phyloP scores from a whole-genome alignment of 805 yeast genomes.

The Metschnikowia vanudenii region DNA sequence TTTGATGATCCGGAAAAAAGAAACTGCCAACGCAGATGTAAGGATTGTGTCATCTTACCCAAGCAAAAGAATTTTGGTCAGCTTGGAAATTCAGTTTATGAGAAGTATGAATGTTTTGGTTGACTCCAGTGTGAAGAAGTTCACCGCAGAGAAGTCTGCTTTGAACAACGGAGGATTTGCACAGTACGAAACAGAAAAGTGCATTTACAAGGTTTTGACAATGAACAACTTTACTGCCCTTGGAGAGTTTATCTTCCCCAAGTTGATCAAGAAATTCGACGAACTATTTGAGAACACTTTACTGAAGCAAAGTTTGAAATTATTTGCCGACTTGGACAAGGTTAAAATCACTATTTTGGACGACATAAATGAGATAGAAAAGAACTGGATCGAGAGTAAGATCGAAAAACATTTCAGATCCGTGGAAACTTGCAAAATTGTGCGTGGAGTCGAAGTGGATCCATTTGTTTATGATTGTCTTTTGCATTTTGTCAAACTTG shows the following conservation, averaged over 20 bases:
- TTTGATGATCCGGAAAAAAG: constrained; percentile 25
- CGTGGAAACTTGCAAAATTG: constrained; percentile 30
- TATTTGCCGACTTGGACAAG: constrained; percentile 43
- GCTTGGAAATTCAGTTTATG: constrained; percentile 46
- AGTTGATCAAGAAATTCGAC: constrained; percentile 34
- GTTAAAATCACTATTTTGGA: constrained; percentile 40
- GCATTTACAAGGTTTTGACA: constrained; percentile 38
- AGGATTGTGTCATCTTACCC: constrained; percentile 39
- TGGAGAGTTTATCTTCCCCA: constrained; percentile 32
- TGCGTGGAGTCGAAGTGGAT: constrained; percentile 33
- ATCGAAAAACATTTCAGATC: constrained; percentile 27
- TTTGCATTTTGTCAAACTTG: constrained; percentile 41
- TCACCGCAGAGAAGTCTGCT: constrained; percentile 21
- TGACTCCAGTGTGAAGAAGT: constrained; percentile 42
- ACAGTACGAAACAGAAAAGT: constrained; percentile 23
- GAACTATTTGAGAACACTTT: constrained; percentile 35
- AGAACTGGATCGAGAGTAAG: constrained; percentile 30
- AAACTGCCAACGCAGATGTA: constrained; percentile 20
- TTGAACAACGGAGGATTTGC: constrained; percentile 13
- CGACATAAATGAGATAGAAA: constrained; percentile 39
- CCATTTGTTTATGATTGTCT: constrained; percentile 40
- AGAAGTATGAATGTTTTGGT: constrained; percentile 40
- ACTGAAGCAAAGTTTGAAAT: constrained; percentile 36
- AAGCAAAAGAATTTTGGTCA: constrained; percentile 38
- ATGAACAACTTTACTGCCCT: constrained; percentile 44